Percentiles rank a stretch among this genome's conserved stretches.
Evolutionary conservation across 495 filamentous ascomycete species (phyloP).

Genomic region (Podospora bellae-mahoneyi): DNA sequence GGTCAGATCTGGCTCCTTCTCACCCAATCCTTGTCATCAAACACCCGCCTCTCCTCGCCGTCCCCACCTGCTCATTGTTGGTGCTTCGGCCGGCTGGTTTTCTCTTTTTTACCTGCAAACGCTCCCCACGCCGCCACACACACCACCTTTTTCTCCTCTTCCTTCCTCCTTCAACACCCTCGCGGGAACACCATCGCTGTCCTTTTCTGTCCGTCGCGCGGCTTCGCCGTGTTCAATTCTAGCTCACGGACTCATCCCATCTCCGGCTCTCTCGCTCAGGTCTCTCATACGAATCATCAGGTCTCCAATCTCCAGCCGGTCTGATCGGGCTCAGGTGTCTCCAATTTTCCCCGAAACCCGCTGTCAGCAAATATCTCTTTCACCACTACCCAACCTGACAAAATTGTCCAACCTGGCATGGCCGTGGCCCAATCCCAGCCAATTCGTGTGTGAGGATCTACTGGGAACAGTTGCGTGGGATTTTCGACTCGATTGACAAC

Average conservation of each 20-base stretch:
- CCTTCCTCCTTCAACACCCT: slow-evolving; percentile 7
- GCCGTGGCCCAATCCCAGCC: neutral
- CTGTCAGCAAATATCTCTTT: neutral
- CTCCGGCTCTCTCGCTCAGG: too few species aligned
- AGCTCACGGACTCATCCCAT: neutral
- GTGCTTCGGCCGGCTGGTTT: slow-evolving; percentile 5
- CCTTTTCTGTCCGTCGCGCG: slow-evolving; percentile 3
- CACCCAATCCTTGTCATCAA: slow-evolving; percentile 19
- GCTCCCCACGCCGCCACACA: slow-evolving; percentile 7
- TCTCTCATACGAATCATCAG: neutral
- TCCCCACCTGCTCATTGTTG: slow-evolving; percentile 13
- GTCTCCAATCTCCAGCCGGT: neutral
- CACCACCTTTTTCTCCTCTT: slow-evolving; percentile 8
- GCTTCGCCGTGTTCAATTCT: slow-evolving; percentile 4
- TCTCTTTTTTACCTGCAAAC: slow-evolving; percentile 19
- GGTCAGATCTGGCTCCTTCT: slow-evolving; percentile 7
- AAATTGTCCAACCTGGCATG: slow-evolving; percentile 10
- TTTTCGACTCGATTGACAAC: slow-evolving; percentile 3
- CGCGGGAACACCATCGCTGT: neutral
- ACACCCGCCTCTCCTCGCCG: slow-evolving; percentile 16
- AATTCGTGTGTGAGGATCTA: slow-evolving; percentile 2
- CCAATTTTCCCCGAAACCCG: neutral
- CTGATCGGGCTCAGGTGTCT: neutral
- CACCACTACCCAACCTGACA: neutral
- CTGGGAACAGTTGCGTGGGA: slow-evolving; percentile 2